Evolutionary conservation across 441 rosid genomes (phyloP).

Genomic region (Breynia disticha): DNA sequence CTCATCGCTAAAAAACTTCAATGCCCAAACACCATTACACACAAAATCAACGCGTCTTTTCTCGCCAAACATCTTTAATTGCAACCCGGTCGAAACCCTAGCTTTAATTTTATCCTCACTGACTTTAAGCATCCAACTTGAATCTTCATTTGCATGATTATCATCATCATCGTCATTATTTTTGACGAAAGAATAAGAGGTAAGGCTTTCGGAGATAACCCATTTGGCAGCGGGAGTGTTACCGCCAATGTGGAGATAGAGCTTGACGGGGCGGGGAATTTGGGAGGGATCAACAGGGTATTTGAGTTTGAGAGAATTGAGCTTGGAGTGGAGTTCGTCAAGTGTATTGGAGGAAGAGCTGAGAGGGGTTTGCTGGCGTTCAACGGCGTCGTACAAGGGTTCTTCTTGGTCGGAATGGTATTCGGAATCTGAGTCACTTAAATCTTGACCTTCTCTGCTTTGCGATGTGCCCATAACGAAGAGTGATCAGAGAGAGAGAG

Average conservation of each 20-base stretch:
- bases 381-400: conserved; percentile 40
- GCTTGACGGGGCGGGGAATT: conserved; percentile 40
- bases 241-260: conserved; percentile 74
- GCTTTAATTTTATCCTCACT: conserved; percentile 43
- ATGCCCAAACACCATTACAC: conserved; percentile 69
- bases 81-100: conserved; percentile 59
- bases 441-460: conserved; percentile 69
- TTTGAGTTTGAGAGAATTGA: conserved; percentile 65
- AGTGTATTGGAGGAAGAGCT: conserved; percentile 32
- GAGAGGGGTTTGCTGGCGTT: conserved; percentile 22
- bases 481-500: conserved; percentile 1
- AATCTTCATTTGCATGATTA: too few relatives aligned
- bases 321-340: conserved; percentile 71
- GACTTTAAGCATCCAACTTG: conserved; percentile 60
- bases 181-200: conserved; percentile 41
- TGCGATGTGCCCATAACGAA: conserved; percentile 61
- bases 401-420: conserved; percentile 33
- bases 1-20: conserved; percentile 57
- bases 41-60: conserved; percentile 87
- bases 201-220: conserved; percentile 59
- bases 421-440: conserved; percentile 65
- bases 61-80: conserved; percentile 53
- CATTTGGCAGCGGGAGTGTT: conserved; percentile 85
- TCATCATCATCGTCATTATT: conserved; percentile 22
- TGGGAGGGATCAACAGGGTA: conserved; percentile 37